These are phyloP conservation scores for Diplodia mutila DNA, from an alignment of 2,329 filamentous ascomycete genomes.

Conservation along the genomic window DNA sequence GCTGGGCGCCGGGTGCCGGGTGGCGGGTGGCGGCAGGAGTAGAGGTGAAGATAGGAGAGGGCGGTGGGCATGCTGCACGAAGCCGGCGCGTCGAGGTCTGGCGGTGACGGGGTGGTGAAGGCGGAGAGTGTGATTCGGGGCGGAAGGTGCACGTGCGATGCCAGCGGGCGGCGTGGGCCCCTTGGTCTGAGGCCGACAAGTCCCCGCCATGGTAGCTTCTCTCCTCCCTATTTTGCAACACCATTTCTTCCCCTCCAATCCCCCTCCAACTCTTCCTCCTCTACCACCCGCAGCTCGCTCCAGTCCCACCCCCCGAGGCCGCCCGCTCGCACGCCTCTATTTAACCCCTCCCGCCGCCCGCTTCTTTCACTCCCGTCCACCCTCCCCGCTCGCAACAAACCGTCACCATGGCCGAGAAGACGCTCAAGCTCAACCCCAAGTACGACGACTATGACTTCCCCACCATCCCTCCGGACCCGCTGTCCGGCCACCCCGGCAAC, in stretches of 20 bases:
- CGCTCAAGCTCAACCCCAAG: slow-evolving; percentile 72
- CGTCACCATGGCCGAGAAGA: slow-evolving; percentile 36
- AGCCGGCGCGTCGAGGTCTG: background rate
- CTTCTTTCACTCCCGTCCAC: background rate
- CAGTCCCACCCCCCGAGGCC: background rate
- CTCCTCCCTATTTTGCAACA: slow-evolving; percentile 25
- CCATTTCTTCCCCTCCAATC: slow-evolving; percentile 15
- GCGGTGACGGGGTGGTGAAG: slow-evolving; percentile 12
- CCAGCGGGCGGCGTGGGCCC: background rate
- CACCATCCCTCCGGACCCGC: slow-evolving; percentile 69
- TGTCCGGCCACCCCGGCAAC: slow-evolving; percentile 83
- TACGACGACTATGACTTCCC: slow-evolving; percentile 97
- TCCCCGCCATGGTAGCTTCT: slow-evolving; percentile 18
- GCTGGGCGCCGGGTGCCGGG: background rate
- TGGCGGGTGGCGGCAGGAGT: background rate
- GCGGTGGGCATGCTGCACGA: slow-evolving; percentile 1
- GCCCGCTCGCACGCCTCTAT: background rate
- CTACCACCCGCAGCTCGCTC: background rate
- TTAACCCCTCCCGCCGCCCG: background rate
- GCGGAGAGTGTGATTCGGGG: slow-evolving; percentile 13
- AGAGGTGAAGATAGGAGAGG: background rate
- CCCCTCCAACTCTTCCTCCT: background rate
- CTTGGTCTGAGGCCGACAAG: background rate
- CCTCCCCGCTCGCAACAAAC: background rate
- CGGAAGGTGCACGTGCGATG: slow-evolving; percentile 20